Conservation (phyloP, 2,329 filamentous ascomycete species). For the Helminthosporium solani region DNA sequence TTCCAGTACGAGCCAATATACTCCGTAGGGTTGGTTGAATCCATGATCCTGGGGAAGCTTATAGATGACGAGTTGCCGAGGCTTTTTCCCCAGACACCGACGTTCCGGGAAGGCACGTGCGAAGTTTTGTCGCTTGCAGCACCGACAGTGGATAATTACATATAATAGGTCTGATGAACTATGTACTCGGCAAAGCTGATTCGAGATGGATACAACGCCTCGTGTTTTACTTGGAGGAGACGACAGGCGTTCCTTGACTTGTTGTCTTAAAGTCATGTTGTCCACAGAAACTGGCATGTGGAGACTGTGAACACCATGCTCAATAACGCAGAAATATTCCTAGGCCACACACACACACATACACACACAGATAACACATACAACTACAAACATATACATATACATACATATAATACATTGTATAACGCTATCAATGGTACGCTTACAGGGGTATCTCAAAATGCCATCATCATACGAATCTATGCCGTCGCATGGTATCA, state of each 20-base stretch:
- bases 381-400: background rate
- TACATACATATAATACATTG: no score
- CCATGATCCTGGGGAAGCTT: conserved; percentile 6
- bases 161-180: no score
- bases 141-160: no score
- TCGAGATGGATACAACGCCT: no score
- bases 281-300: no score
- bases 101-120: conserved; percentile 1
- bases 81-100: background rate
- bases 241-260: no score
- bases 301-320: no score
- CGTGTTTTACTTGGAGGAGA: no score
- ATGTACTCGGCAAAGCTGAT: no score
- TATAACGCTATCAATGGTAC: background rate
- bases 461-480: background rate
- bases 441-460: conserved; percentile 7
- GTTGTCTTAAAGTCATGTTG: no score
- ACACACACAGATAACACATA: background rate
- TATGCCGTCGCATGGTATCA: background rate
- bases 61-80: conserved; percentile 9
- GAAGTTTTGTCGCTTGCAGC: no score
- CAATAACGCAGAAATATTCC: background rate
- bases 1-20: conserved; percentile 1
- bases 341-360: background rate
- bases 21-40: conserved; percentile 1